These are phyloP conservation scores for Monosporascus cannonballus DNA, from an alignment of 2,329 filamentous ascomycete species.

Conservation along the genomic window DNA sequence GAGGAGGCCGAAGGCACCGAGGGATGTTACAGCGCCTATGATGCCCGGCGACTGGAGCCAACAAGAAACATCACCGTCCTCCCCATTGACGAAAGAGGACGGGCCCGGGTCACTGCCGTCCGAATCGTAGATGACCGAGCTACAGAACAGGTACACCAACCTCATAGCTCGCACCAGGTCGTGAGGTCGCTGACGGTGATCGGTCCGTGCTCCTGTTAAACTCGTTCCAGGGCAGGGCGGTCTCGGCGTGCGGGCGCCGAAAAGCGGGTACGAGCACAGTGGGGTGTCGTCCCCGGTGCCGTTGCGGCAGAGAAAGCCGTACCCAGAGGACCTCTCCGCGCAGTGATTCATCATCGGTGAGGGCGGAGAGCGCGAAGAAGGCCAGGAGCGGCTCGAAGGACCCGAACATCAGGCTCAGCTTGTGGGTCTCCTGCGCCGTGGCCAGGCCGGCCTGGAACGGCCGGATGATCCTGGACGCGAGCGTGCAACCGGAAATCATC, in stretches of 20 bases:
- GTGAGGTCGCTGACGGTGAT: slow-evolving; percentile 27
- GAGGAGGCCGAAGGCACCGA: slow-evolving; percentile 25
- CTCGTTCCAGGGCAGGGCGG: slow-evolving; percentile 29
- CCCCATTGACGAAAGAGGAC: not conserved
- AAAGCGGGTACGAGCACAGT: slow-evolving; percentile 35
- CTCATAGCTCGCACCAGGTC: slow-evolving; percentile 41
- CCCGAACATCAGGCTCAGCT: slow-evolving; percentile 49
- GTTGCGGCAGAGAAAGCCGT: slow-evolving; percentile 51
- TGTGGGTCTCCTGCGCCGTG: slow-evolving; percentile 31
- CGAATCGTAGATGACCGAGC: slow-evolving; percentile 5
- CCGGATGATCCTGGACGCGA: slow-evolving; percentile 38
- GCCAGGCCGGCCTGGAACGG: slow-evolving; percentile 38
- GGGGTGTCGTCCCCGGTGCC: slow-evolving; percentile 31
- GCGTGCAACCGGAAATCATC: slow-evolving; percentile 46
- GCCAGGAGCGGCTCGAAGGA: slow-evolving; percentile 48
- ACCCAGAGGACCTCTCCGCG: slow-evolving; percentile 41
- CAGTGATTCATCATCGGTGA: slow-evolving; percentile 45
- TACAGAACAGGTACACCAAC: slow-evolving; percentile 33
- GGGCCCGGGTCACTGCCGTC: not conserved
- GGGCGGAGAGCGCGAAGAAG: slow-evolving; percentile 44
- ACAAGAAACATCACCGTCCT: slow-evolving; percentile 13
- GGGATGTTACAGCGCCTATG: slow-evolving; percentile 37
- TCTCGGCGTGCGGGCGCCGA: slow-evolving; percentile 28
- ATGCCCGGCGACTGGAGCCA: slow-evolving; percentile 37
- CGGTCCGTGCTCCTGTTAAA: slow-evolving; percentile 33